Evolutionary conservation across 2,329 filamentous ascomycete genomes (phyloP), one percentile per base, ranked within the genome.

Genomic region (Plenodomus biglobosus): DNA sequence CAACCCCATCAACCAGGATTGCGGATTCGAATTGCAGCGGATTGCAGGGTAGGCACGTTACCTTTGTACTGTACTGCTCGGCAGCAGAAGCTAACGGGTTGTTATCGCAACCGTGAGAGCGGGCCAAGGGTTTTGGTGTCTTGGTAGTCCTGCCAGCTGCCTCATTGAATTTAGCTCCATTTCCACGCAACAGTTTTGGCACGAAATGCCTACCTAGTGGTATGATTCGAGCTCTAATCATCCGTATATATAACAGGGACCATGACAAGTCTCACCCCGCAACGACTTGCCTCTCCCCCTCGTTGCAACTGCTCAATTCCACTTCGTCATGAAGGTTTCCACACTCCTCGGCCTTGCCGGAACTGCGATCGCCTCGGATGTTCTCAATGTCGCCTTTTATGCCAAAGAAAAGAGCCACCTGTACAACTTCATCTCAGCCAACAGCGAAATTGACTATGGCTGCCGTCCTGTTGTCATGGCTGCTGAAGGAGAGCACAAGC

Each of bases 371-470:
- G 65, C 64, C 16, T 59, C 59, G 13, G 55, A 67, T 42, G 51
- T 61, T 24, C 47, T 67, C 45, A 63, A 56, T 46, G 64, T 68
- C 27, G 60, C 65, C 7, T 62, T 68, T 43, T 55, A 55, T 44
- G 54, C 65, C 0, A 63, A 76, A 36, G 64, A 68, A 41, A 61
- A 58, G 44, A 62, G 40, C 2, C 49, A 65, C 18, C 49, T 69
- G 7, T 53, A 59, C 20, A 48, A 63, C 22, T 66, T 68, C 46
- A 65, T 69, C 41, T 61, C 61, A 4, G 50, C 53, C 22, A 68
- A 69, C 40, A 53, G 45, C 40, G 56, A 66, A 8, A 58, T 69
- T 34, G 67, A 70, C 45, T 69, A 66, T 62, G 68, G 68, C 47
- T 71, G 68, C 54, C 53, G 59, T n/a, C 61, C 68, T 2, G 59